phyloP scores from a whole-genome alignment of 1,284 basidiomycete genomes.

The Anthracocystis walkeri region DNA sequence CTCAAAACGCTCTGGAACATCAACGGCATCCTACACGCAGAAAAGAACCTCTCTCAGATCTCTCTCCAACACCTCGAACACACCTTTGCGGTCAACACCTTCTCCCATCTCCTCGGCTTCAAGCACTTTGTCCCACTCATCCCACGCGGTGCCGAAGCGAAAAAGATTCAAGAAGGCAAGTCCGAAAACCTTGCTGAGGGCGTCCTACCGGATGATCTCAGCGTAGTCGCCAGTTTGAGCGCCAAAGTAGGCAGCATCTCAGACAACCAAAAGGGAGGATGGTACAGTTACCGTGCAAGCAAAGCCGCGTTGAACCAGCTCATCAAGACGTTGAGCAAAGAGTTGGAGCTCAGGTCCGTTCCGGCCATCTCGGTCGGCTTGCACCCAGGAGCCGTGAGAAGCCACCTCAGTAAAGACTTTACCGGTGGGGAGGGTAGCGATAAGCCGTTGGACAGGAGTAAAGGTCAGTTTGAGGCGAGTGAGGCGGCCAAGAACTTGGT shows the following conservation, averaged over 20 bases:
- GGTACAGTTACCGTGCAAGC: slow-evolving; percentile 81
- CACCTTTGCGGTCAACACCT: slow-evolving; percentile 71
- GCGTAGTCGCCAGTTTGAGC: slow-evolving; percentile 72
- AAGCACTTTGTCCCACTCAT: slow-evolving; percentile 73
- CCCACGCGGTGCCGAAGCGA: slow-evolving; percentile 60
- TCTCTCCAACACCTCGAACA: slow-evolving; percentile 72
- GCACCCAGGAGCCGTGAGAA: slow-evolving; percentile 72
- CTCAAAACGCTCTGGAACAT: slow-evolving; percentile 72
- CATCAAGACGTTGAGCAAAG: slow-evolving; percentile 77
- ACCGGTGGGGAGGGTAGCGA: slow-evolving; percentile 59
- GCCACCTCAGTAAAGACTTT: slow-evolving; percentile 72
- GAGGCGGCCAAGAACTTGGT: slow-evolving; percentile 76
- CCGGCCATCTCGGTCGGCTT: slow-evolving; percentile 73
- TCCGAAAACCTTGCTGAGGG: slow-evolving; percentile 64
- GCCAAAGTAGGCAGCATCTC: slow-evolving; percentile 77
- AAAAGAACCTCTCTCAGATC: slow-evolving; percentile 75
- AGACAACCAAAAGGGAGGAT: slow-evolving; percentile 77
- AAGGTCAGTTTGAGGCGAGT: slow-evolving; percentile 76
- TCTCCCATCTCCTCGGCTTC: slow-evolving; percentile 72
- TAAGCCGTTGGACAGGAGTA: slow-evolving; percentile 50
- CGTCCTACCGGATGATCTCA: slow-evolving; percentile 64
- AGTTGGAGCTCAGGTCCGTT: slow-evolving; percentile 74
- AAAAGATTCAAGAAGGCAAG: slow-evolving; percentile 39
- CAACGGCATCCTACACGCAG: slow-evolving; percentile 73
- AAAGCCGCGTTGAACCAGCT: slow-evolving; percentile 82